These are phyloP conservation scores for Fomitopsis schrenkii DNA, from an alignment of 1,284 basidiomycete genomes.

Conservation along the genomic window DNA sequence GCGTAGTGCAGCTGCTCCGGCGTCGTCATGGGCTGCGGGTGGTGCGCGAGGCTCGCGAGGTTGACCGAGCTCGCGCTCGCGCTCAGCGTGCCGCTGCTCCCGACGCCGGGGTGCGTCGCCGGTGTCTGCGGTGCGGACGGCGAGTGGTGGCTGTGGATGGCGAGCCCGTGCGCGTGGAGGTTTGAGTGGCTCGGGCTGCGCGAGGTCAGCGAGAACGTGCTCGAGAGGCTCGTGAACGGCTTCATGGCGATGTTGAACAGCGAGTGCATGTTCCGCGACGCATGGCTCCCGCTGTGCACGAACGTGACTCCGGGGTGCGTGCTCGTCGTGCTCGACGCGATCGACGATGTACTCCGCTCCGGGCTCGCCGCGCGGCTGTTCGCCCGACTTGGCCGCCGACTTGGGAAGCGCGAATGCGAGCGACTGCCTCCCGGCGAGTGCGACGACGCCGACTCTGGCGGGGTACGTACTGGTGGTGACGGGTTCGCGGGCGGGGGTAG, in stretches of 20 bases:
- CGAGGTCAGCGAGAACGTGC: constrained; percentile 30
- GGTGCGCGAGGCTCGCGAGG: constrained; percentile 14
- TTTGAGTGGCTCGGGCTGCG: constrained; percentile 34
- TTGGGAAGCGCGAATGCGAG: constrained; percentile 30
- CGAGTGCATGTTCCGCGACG: constrained; percentile 46
- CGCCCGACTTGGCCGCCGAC: constrained; percentile 38
- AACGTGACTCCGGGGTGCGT: constrained; percentile 37
- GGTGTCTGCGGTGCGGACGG: constrained; percentile 1
- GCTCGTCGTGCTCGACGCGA: constrained; percentile 11
- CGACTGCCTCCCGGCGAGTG: constrained; percentile 20
- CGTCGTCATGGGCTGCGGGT: constrained; percentile 28
- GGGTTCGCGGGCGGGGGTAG: constrained; percentile 31
- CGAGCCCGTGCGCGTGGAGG: constrained; percentile 16
- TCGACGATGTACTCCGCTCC: constrained; percentile 28
- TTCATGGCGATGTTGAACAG: constrained; percentile 63
- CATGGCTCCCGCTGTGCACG: constrained; percentile 45
- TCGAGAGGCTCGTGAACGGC: constrained; percentile 43
- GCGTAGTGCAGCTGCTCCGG: constrained; percentile 50
- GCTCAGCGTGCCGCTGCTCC: constrained; percentile 16
- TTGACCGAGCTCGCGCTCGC: constrained; percentile 16
- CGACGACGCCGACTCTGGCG: constrained; percentile 8
- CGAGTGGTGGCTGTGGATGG: background rate
- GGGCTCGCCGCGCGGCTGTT: constrained; percentile 47
- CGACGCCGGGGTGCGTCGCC: constrained; percentile 2
- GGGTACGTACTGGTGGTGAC: constrained; percentile 25